Base-by-base conservation (phyloP, 2,329 filamentous ascomycete genomes). In the Neospermospora avenae region DNA sequence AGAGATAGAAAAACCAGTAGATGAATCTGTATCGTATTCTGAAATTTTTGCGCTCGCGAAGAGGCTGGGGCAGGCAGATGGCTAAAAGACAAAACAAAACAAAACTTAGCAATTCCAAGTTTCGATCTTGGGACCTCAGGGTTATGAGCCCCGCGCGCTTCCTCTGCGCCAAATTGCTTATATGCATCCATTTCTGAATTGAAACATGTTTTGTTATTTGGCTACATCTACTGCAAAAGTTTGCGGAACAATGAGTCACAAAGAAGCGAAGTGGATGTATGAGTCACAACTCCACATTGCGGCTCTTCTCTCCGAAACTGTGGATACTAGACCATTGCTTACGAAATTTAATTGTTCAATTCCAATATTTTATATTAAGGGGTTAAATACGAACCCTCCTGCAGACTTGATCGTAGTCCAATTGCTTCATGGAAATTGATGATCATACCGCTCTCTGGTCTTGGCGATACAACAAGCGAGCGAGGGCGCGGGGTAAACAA, bases 111-210 rank as follows among this genome's bases (percentile, higher is more conserved):
- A 55, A 55, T 55, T 55, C 53, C 53, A 22, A 55, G 53, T 55
- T 55, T 55, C 53, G 53, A 55, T 55, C 53, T 55, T 22, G 53
- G 53, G 53, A 55, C 53, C 53, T 55, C 53, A 55, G 53, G 53
- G 53, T 55, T 55, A 55, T 55, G 53, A 55, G 53, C 53, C 53
- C 53, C 53, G 53, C 53, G 53, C 53, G 53, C 53, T 55, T 55
- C 53, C 53, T 55, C 53, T 55, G 53, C 53, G 53, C 53, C 53
- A 55, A 55, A 55, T 55, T 55, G 53, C 53, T 55, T 55, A 35
- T 42, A 14, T 35, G 20, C 18, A 11, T 42, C 41, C 35, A 13
- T 41, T 28, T 65, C 18, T 35, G 4, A 0, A 37, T 24, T 37
- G 10, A 35, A 24, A n/a, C 3, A 22, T 11, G 22, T 37, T 3